Evolutionary conservation across 2,329 filamentous ascomycete species (phyloP), one percentile per base, ranked within the genome.

Genomic region (Dothideomycetes sp.): DNA sequence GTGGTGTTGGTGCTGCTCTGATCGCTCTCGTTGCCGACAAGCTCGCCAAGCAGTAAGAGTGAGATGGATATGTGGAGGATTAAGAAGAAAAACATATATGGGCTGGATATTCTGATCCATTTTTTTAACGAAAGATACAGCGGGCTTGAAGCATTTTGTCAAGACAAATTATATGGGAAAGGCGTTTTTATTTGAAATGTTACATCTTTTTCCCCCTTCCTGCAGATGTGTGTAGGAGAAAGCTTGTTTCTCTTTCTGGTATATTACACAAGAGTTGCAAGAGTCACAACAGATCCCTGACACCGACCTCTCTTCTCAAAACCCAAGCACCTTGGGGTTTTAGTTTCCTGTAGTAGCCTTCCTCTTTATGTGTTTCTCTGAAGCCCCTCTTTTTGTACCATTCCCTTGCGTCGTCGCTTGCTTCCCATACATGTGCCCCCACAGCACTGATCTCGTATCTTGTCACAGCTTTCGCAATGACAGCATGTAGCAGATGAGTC

Each of bases 1-100:
- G 84, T 49, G 91, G 86, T 48, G 84, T 94, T n/a, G 91, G 91
- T 39, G 91, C 91, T 3, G 91, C 91, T 28, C 67, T 98, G 53
- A 96, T 96, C 63, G 91, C 91, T 37, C 74, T 95, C 36, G 84
- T 95, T 19, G 89, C 89, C 1, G 82, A 83, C 2, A 68, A 72
- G 55, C 77, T 51, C 11, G 45, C 50, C 46, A 58, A 55, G 45
- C 51, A 54, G 15, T n/a, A n/a, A n/a, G n/a, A n/a, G n/a, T n/a
- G n/a, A n/a, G n/a, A n/a, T n/a, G n/a, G n/a, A n/a, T n/a, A n/a
- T n/a, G n/a, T n/a, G n/a, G n/a, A n/a, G n/a, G n/a, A n/a, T n/a
- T n/a, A n/a, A n/a, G n/a, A n/a, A n/a, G n/a, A n/a, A n/a, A n/a
- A n/a, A n/a, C n/a, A n/a, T n/a, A n/a, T n/a, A n/a, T n/a, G n/a